phyloP scores from a whole-genome alignment of 164 flowering plant species.

The Umbilicus rupestris region DNA sequence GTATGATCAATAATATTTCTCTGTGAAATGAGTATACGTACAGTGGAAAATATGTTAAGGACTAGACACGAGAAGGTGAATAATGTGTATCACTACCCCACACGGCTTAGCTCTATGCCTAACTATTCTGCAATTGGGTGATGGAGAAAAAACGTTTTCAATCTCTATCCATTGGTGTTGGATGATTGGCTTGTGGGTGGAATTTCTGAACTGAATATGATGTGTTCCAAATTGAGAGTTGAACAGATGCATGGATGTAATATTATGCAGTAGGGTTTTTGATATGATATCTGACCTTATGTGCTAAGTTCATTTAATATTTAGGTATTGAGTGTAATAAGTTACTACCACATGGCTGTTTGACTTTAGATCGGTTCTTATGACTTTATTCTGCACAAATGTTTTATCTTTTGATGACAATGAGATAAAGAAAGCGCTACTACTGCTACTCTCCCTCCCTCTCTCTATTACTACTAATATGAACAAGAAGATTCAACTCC shows the following conservation, averaged over 20 bases:
- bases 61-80: neutral
- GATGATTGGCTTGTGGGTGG: neutral
- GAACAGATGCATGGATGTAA: neutral
- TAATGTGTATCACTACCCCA: neutral
- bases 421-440: neutral
- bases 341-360: slow-evolving; percentile 4
- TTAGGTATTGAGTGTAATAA: neutral
- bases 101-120: slow-evolving; percentile 6
- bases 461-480: neutral
- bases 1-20: neutral
- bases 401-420: neutral
- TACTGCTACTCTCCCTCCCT: neutral
- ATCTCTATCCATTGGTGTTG: neutral
- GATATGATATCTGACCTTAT: neutral
- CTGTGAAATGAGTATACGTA: neutral
- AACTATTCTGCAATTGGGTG: neutral
- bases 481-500: too few relatives aligned
- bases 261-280: neutral
- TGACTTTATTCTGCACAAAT: slow-evolving; percentile 3
- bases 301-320: slow-evolving; percentile 2
- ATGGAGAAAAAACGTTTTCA: neutral
- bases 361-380: slow-evolving; percentile 2
- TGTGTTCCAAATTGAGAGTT: neutral
- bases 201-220: neutral
- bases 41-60: slow-evolving; percentile 5